Evolutionary conservation across 495 filamentous ascomycete species (phyloP).

Genomic region (Rusavskia elegans): DNA sequence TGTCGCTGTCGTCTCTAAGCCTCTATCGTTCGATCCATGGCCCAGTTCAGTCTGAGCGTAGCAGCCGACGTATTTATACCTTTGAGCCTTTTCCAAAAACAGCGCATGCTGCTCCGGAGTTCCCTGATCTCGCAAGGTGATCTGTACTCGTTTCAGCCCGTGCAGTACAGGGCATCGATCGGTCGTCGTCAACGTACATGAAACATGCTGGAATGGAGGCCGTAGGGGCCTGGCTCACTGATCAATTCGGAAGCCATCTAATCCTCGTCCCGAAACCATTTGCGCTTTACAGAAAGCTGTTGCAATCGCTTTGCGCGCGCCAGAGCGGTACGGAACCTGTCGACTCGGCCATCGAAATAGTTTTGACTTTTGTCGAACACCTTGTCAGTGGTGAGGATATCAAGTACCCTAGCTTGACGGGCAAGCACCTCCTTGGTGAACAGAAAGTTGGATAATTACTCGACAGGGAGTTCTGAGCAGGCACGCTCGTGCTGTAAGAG

Average conservation of each 20-base stretch:
- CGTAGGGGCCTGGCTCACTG: slow-evolving; percentile 51
- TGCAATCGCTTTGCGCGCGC: slow-evolving; percentile 49
- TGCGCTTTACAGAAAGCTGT: slow-evolving; percentile 41
- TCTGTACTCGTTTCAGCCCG: slow-evolving; percentile 17
- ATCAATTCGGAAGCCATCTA: slow-evolving; percentile 42
- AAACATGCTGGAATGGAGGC: slow-evolving; percentile 53
- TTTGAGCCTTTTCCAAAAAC: slow-evolving; percentile 46
- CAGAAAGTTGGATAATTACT: slow-evolving; percentile 43
- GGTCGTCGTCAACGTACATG: slow-evolving; percentile 24
- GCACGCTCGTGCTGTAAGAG: slow-evolving; percentile 42
- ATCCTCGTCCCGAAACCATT: slow-evolving; percentile 48
- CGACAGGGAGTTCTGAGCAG: slow-evolving; percentile 40
- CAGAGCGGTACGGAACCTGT: slow-evolving; percentile 44
- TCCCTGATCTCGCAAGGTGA: slow-evolving; percentile 53
- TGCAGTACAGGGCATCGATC: not conserved
- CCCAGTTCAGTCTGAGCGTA: slow-evolving; percentile 67
- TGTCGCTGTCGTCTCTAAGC: slow-evolving; percentile 56
- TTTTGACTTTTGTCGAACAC: slow-evolving; percentile 58
- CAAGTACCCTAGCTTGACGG: slow-evolving; percentile 34
- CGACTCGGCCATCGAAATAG: slow-evolving; percentile 47
- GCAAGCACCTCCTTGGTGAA: slow-evolving; percentile 40
- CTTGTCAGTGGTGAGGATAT: slow-evolving; percentile 39
- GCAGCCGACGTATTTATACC: slow-evolving; percentile 55
- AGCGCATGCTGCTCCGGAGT: slow-evolving; percentile 52
- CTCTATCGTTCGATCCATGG: slow-evolving; percentile 59